These are phyloP conservation scores for Ceratobasidium theobromae DNA, from an alignment of 1,284 basidiomycete genomes.

Conservation along the genomic window DNA sequence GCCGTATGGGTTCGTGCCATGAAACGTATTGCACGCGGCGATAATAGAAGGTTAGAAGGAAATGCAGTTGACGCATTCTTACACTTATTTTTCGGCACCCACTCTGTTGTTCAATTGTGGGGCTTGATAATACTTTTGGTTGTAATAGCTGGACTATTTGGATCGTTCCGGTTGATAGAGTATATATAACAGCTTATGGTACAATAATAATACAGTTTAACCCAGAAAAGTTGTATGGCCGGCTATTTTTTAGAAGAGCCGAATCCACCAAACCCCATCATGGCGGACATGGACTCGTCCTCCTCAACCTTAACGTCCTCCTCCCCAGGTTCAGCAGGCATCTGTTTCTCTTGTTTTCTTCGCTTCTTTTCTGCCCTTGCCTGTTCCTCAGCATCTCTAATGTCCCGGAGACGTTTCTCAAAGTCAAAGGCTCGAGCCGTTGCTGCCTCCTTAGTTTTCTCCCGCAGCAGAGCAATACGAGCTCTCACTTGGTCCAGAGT, in stretches of 20 bases:
- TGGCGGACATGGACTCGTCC: conserved; percentile 62
- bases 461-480: conserved; percentile 84
- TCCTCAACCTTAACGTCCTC: conserved; percentile 56
- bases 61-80: conserved; percentile 32
- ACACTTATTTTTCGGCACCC: conserved; percentile 34
- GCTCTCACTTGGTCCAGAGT: conserved; percentile 90
- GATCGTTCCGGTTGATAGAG: background rate
- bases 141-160: background rate
- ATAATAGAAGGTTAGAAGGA: conserved; percentile 4
- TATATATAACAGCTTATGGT: background rate
- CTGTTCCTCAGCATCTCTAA: conserved; percentile 70
- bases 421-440: conserved; percentile 91
- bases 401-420: conserved; percentile 79
- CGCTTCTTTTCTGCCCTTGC: conserved; percentile 65
- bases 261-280: conserved; percentile 95
- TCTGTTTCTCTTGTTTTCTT: conserved; percentile 53
- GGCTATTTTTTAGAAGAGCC: conserved; percentile 72
- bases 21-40: conserved; percentile 15
- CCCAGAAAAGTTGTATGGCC: background rate
- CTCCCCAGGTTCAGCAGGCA: conserved; percentile 53
- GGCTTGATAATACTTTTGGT: conserved; percentile 15
- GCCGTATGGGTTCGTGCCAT: conserved; percentile 27
- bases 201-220: conserved; percentile 23
- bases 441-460: conserved; percentile 77
- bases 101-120: conserved; percentile 13